Base-by-base conservation (phyloP, 345 rosid species). In the Euclidium syriacum region DNA sequence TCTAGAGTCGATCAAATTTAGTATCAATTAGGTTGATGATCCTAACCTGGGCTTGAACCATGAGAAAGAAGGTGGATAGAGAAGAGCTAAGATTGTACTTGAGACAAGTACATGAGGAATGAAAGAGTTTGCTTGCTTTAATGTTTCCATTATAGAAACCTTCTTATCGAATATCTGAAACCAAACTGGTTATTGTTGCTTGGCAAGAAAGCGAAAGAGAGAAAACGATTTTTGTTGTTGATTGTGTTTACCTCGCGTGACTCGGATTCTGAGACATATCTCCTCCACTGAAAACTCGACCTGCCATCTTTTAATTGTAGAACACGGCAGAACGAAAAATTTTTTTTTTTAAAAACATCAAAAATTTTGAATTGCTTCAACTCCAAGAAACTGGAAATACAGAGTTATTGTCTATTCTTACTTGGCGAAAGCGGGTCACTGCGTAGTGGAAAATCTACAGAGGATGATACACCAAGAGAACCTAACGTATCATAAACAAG, bases 21-120 rank as follows among this genome's bases (percentile, higher is more conserved):
- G 51, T 26, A n/a, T n/a, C n/a, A 52, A 39, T 16, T 57, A 35
- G 26, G 24, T 19, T 34, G 12, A 11, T 41, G 35, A 44, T 34
- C 19, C 16, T 12, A 39, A 92, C 97, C 91, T 89, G 83, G 75
- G 81, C 25, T 90, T 89, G 74, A 89, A 92, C 97, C 98, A 92
- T 11, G 95, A 30, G 81, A 92, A 92, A 23, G 98, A 83, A 10
- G 97, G 98, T 3, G 97, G 96, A 77, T 74, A 78, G 15, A 84
- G 60, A 70, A 92, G 89, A 75, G 98, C 98, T 81, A 89, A 62
- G 52, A 89, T 16, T 9, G 98, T 82, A 73, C 97, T 89, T 30
- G 79, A 91, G 32, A 89, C 77, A 50, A 87, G 73, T 4, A 73
- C 85, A 68, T 92, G 94, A 73, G 98, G 97, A 71, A 87, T 73